Evolutionary conservation across 345 rosid genomes (phyloP).

Genomic region (Pugionium cornutum): DNA sequence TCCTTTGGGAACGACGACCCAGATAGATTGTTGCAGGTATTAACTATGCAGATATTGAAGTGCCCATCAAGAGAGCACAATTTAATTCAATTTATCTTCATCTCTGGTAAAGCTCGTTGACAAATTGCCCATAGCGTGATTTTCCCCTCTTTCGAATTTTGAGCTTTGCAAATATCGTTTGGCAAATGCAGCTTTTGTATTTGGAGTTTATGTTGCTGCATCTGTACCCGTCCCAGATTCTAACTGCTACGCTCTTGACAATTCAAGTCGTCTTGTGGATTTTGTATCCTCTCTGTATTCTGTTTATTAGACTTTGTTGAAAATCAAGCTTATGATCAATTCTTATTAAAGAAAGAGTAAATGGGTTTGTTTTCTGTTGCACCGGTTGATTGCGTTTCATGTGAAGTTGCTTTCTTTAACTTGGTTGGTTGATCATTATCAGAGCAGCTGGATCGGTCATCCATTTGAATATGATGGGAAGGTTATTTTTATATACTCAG

Average conservation of each 20-base stretch:
- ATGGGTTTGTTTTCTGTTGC: too few species aligned
- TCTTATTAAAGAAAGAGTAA: too few species aligned
- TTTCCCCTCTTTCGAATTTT: not conserved
- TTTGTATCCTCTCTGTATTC: constrained; percentile 70
- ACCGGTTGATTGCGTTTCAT: too few species aligned
- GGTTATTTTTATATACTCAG: constrained; percentile 43
- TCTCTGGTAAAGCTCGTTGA: constrained; percentile 38
- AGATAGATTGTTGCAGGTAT: not conserved
- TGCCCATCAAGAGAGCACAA: constrained; percentile 26
- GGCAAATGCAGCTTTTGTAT: constrained; percentile 45
- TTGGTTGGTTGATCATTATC: not conserved
- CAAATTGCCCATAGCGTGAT: constrained; percentile 14
- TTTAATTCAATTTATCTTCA: constrained; percentile 29
- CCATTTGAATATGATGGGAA: constrained; percentile 59
- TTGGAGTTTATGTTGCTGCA: constrained; percentile 39
- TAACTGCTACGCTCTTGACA: constrained; percentile 79
- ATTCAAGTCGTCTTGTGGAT: constrained; percentile 85
- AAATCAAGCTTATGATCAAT: too few species aligned
- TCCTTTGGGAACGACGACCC: constrained; percentile 9
- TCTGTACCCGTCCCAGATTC: constrained; percentile 66
- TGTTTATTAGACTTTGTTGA: too few species aligned
- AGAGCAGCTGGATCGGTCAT: constrained; percentile 80
- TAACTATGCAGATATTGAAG: constrained; percentile 40
- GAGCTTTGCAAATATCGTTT: not conserved
- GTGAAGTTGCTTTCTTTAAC: too few species aligned